Percentiles rank a stretch among this genome's conserved stretches.
Conservation (phyloP, 106 monocot genomes). For the Ottelia alismoides region DNA sequence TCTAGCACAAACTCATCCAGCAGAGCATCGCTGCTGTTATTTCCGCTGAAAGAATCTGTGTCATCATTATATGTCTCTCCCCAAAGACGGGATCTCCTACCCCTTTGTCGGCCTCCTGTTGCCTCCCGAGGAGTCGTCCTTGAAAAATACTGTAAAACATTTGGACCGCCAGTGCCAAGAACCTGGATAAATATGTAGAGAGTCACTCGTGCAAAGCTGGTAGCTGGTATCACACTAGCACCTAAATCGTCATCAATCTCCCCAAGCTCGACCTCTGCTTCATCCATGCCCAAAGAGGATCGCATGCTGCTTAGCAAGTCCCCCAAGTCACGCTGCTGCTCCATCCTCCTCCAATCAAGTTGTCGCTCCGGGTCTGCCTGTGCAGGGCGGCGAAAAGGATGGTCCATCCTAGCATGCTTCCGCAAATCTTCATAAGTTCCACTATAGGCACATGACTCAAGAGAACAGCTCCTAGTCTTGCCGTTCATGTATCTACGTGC, state of each 20-base stretch:
- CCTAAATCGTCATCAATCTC: slow-evolving; percentile 2
- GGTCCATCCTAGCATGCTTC: slow-evolving; percentile 62
- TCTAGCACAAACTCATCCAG: neutral
- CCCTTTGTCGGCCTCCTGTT: too few relatives aligned
- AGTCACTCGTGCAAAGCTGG: neutral
- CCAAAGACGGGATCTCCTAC: slow-evolving; percentile 1
- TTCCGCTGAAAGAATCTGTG: neutral
- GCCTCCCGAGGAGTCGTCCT: neutral
- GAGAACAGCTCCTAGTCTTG: slow-evolving; percentile 47
- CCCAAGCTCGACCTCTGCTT: neutral
- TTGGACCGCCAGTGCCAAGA: neutral
- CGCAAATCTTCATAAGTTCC: slow-evolving; percentile 52
- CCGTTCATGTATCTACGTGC: slow-evolving; percentile 53
- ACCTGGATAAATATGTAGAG: too few relatives aligned
- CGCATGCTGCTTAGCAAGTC: slow-evolving; percentile 62
- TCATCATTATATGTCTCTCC: neutral
- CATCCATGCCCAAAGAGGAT: slow-evolving; percentile 16
- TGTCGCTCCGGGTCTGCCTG: slow-evolving; percentile 56
- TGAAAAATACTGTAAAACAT: neutral
- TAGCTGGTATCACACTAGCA: neutral
- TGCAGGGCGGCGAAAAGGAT: slow-evolving; percentile 42
- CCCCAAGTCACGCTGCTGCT: slow-evolving; percentile 56
- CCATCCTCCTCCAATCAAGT: too few relatives aligned
- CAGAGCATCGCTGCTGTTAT: neutral
- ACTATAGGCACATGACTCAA: slow-evolving; percentile 47